A percentile compares a stretch with the other conserved stretches of the same genome.
These are phyloP conservation scores for Fusarium nurragi DNA, from an alignment of 2,329 filamentous ascomycete genomes.

Conservation along the genomic window DNA sequence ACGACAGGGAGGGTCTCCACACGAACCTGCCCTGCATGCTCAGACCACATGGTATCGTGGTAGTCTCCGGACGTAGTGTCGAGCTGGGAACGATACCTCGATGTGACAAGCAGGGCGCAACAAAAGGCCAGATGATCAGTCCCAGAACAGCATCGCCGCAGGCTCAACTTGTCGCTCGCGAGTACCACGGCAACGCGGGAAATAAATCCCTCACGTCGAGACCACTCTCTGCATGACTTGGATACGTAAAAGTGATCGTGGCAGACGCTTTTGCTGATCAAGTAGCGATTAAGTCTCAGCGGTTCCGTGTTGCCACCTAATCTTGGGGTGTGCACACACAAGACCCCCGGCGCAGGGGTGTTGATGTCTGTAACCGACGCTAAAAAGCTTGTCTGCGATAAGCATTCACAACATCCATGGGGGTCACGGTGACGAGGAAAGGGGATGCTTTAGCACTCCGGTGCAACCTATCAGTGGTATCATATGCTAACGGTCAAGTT, in stretches of 20 bases:
- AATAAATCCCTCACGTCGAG: slow-evolving; percentile 16
- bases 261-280: background rate
- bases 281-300: background rate
- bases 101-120: slow-evolving; percentile 15
- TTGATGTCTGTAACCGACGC: background rate
- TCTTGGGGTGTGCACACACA: background rate
- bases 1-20: slow-evolving; percentile 17
- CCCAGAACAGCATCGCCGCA: slow-evolving; percentile 17
- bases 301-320: background rate
- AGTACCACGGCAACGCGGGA: background rate
- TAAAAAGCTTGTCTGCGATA: slow-evolving; percentile 33
- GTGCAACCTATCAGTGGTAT: background rate
- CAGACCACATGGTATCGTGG: slow-evolving; percentile 9
- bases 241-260: background rate
- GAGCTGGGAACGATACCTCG: slow-evolving; percentile 8
- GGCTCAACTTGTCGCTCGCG: background rate
- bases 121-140: slow-evolving; percentile 19
- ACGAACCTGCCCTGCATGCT: slow-evolving; percentile 2
- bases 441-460: background rate
- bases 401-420: background rate
- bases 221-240: background rate
- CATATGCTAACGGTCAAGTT: background rate
- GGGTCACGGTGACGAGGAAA: background rate
- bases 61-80: slow-evolving; percentile 7
- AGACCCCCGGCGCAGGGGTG: background rate